Conservation (phyloP, 257 asterid species). For the Petrea volubilis region DNA sequence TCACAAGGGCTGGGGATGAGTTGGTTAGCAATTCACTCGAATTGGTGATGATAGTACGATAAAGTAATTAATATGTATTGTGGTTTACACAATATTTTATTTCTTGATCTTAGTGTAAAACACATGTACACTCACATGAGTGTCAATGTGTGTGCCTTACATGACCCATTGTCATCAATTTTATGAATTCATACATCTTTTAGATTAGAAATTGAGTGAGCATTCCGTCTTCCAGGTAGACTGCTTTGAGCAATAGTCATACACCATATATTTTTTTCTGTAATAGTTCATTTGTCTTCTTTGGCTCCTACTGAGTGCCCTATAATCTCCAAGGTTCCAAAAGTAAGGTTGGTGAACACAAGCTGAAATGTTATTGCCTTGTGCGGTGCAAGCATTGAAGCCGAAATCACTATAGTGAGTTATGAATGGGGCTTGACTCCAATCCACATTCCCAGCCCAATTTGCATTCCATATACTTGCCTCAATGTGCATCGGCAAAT, state of each 20-base stretch:
- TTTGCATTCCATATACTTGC: constrained; percentile 49
- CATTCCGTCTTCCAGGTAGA: no score
- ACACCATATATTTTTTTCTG: constrained; percentile 25
- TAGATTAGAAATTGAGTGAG: no score
- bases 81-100: no score
- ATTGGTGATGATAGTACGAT: no score
- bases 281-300: background rate
- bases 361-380: background rate
- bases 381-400: constrained; percentile 28
- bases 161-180: no score
- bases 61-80: no score
- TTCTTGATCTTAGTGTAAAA: no score
- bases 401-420: constrained; percentile 35
- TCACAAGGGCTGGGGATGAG: no score
- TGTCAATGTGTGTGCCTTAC: no score
- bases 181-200: no score
- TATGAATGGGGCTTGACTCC: constrained; percentile 49
- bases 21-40: no score
- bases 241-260: constrained; percentile 36
- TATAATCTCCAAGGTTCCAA: constrained; percentile 29
- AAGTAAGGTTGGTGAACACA: constrained; percentile 16
- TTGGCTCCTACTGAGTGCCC: constrained; percentile 26
- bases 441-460: constrained; percentile 51
- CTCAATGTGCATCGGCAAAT: constrained; percentile 45
- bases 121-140: no score